Evolutionary conservation across 148 eudicot species (phyloP).

Genomic region (Limonium bicolor): DNA sequence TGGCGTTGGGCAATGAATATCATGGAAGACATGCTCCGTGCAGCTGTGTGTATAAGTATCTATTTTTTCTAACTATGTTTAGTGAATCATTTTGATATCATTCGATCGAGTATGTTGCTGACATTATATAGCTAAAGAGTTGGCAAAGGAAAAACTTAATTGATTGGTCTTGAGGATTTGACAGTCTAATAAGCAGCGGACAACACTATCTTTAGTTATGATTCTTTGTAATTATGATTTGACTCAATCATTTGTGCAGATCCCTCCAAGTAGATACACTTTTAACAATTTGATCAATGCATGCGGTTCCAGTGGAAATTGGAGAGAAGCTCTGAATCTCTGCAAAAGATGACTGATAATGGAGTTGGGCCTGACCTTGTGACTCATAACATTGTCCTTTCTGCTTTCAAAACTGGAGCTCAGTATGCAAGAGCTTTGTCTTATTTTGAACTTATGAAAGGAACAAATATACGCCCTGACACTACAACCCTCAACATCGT

Average conservation of each 20-base stretch:
- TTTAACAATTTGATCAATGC: conserved; percentile 93
- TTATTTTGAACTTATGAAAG: conserved; percentile 85
- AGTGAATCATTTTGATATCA: conserved; percentile 13
- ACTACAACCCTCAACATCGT: conserved; percentile 67
- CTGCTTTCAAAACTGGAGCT: conserved; percentile 78
- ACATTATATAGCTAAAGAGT: no score
- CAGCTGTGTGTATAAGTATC: conserved; percentile 66
- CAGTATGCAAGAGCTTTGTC: conserved; percentile 80
- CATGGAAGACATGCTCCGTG: conserved; percentile 97
- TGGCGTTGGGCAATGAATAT: conserved; percentile 97
- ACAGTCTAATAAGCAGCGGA: no score
- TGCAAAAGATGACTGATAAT: conserved; percentile 90
- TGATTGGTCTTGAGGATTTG: no score
- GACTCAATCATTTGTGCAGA: conserved; percentile 24
- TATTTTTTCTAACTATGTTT: conserved; percentile 22
- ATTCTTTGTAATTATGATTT: neutral
- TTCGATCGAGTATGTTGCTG: no score
- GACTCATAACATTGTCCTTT: conserved; percentile 81
- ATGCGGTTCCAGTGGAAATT: conserved; percentile 96
- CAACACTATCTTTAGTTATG: neutral
- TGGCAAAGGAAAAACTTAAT: neutral
- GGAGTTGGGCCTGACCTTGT: conserved; percentile 96
- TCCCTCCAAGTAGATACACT: conserved; percentile 81
- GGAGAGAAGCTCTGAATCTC: conserved; percentile 87
- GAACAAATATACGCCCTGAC: conserved; percentile 72